Evolutionary conservation across 352 stramenopile species (phyloP), one percentile per base, ranked within the genome.

Genomic region (Pythium oligandrum): DNA sequence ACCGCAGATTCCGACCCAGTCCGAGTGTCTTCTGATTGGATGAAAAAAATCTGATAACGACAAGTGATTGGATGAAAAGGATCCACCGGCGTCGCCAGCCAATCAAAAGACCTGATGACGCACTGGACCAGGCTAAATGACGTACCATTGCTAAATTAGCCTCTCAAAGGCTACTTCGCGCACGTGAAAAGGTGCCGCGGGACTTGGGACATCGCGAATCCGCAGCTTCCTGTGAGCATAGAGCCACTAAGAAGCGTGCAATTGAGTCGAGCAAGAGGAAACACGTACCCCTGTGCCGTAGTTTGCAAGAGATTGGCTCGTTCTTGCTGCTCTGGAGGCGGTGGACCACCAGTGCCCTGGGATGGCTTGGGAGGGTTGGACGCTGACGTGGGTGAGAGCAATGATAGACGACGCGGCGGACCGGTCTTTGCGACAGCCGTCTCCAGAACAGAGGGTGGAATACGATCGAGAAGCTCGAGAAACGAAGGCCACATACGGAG

Each of bases 401-500:
- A 31, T 26, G 62, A 70, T 2, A 73, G n/a, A 33, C 55, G 52
- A n/a, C 62, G 45, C 8, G 53, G 56, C 1, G 61, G 57, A 31
- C 30, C 46, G 2, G 40, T 33, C 3, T 7, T 49, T 7, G 47
- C 49, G 42, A 45, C 55, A 3, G 45, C 58, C n/a, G 71, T 49
- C 17, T 67, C 42, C 6, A 86, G 30, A 10, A 83, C 34, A 4
- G 73, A 70, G 4, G 61, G 48, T 7, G 78, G 75, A 0, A 88
- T 55, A 17, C 45, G 38, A 3, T 79, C 73, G 17, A 68, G 63
- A 55, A 76, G 78, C 1, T 82, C 62, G 37, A 88, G 61, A 45
- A 88, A 87, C 6, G 75, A 78, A 3, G 81, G 77, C 81, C 81
- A 92, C 77, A 92, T 88, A 8, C 81, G 77, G 31, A 92, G 55